These are phyloP conservation scores for Scheffersomyces ergatensis DNA, from an alignment of 805 yeast species.

Conservation along the genomic window DNA sequence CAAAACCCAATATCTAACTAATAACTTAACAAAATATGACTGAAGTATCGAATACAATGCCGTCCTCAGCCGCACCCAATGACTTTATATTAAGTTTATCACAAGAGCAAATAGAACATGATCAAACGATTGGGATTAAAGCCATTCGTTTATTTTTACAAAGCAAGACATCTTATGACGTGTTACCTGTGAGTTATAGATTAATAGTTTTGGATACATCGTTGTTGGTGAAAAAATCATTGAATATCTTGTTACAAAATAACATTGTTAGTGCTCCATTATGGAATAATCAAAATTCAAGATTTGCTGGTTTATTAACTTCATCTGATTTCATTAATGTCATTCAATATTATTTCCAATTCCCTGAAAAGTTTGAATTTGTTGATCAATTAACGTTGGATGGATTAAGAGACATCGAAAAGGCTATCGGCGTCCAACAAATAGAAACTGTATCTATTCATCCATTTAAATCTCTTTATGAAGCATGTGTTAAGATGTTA, in stretches of 20 bases:
- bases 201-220: slow-evolving; percentile 92
- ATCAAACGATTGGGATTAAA: slow-evolving; percentile 72
- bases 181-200: slow-evolving; percentile 90
- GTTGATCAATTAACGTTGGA: slow-evolving; percentile 83
- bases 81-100: slow-evolving; percentile 41
- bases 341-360: slow-evolving; percentile 87
- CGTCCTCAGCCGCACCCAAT: slow-evolving; percentile 35
- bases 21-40: slow-evolving; percentile 6
- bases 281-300: slow-evolving; percentile 86
- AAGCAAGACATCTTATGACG: slow-evolving; percentile 93
- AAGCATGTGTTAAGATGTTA: slow-evolving; percentile 91
- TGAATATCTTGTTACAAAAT: slow-evolving; percentile 86
- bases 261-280: slow-evolving; percentile 95
- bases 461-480: slow-evolving; percentile 85
- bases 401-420: slow-evolving; percentile 83
- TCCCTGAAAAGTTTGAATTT: slow-evolving; percentile 82
- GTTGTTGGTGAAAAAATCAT: slow-evolving; percentile 81
- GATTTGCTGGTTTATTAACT: slow-evolving; percentile 92
- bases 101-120: slow-evolving; percentile 46
- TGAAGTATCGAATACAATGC: slow-evolving; percentile 4
- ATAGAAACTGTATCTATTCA: slow-evolving; percentile 85
- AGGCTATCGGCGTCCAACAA: slow-evolving; percentile 80
- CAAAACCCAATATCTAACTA: too few relatives aligned
- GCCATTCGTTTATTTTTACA: slow-evolving; percentile 83
- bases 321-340: slow-evolving; percentile 92